phyloP scores from a whole-genome alignment of 805 yeast genomes.

The Saturnispora galanensis region DNA sequence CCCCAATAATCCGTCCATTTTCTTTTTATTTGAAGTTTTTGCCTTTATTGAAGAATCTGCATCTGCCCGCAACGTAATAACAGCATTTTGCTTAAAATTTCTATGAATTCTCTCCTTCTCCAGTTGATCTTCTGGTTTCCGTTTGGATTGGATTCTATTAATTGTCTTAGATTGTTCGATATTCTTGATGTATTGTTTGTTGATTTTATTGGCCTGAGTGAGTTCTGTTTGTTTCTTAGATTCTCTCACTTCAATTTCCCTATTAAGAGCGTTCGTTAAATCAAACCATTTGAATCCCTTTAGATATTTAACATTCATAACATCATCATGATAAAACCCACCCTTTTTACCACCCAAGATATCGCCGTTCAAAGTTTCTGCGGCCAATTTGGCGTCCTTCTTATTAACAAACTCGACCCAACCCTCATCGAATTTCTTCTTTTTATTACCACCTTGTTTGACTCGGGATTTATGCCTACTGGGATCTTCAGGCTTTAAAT shows the following conservation, averaged over 20 bases:
- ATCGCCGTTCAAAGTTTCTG: constrained; percentile 77
- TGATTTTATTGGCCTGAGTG: constrained; percentile 78
- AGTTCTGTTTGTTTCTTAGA: constrained; percentile 81
- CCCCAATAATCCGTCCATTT: constrained; percentile 40
- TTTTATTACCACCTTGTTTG: constrained; percentile 86
- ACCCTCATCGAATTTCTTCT: constrained; percentile 81
- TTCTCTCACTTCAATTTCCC: constrained; percentile 82
- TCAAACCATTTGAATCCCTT: constrained; percentile 94
- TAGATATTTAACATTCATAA: constrained; percentile 80
- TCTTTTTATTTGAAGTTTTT: constrained; percentile 13
- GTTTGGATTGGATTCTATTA: constrained; percentile 49
- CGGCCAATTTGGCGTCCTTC: constrained; percentile 81
- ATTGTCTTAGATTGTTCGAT: constrained; percentile 83
- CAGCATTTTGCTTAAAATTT: constrained; percentile 61
- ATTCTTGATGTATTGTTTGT: constrained; percentile 72
- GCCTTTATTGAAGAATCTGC: constrained; percentile 41
- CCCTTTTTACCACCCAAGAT: constrained; percentile 89
- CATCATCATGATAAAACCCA: constrained; percentile 86
- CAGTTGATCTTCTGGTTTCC: constrained; percentile 13
- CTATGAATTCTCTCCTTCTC: constrained; percentile 36
- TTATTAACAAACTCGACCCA: constrained; percentile 91
- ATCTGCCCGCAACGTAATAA: constrained; percentile 56
- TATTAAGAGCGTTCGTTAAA: constrained; percentile 84
- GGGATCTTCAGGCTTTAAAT: constrained; percentile 76
- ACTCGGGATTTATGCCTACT: constrained; percentile 55